Evolutionary conservation across 169 alveolate species (phyloP), one percentile per base, ranked within the genome.

Genomic region (Cryptosporidium muris): DNA sequence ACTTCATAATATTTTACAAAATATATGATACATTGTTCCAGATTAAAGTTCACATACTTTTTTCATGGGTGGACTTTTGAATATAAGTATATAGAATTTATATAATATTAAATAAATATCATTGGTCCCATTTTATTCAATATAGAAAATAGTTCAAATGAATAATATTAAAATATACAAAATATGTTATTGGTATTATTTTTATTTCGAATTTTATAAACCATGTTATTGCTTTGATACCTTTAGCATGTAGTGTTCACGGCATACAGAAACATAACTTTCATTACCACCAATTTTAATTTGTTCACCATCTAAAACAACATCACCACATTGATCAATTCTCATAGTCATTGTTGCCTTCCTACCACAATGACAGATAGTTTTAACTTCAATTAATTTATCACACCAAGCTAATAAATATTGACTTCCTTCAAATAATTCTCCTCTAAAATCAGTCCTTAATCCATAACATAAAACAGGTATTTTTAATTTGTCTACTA

Each of bases 401-500:
- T 74, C 85, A 9, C 74, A 66, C 85, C 85, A 74, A 58, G 85
- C 85, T 47, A 74, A 47, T 25, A 74, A 36, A 49, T 74, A 74
- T 62, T 74, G 54, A 43, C 85, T 74, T 54, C 85, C 85, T 6
- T 54, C 5, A 38, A 74, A 74, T 42, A 74, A 60, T 34, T 74
- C 16, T 25, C 85, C 85, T 34, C n/a, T 9, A 45, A 74, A 74
- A 36, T 74, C 85, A 2, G 74, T 74, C 48, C 85, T 74, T 11
- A 74, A 37, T 12, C 85, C 85, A 45, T 74, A 74, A 43, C 85
- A 74, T 16, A 74, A 25, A 14, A 60, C 68, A 1, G 85, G 85
- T 8, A 74, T 74, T 25, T 74, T 60, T 8, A 74, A 48, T 14
- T 74, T 45, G 36, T 74, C 85, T 12, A 74, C 85, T 11, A 74